Evolutionary conservation across 306 rosid species (phyloP), one percentile per base, ranked within the genome.

Genomic region (Benincasa hispida): DNA sequence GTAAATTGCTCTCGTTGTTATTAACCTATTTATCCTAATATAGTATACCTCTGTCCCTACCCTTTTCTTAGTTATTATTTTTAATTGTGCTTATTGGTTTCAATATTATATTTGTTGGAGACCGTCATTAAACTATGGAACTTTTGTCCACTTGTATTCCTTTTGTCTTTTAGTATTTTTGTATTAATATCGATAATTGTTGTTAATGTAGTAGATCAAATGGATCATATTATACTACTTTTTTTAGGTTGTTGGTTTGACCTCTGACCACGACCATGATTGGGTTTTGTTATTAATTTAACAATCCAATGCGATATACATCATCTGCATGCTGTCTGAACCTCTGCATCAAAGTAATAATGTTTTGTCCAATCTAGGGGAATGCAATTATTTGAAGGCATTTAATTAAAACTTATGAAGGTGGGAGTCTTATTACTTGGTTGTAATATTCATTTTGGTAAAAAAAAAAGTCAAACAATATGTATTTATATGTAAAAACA

Each of bases 251-350:
- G 55, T 68, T 22, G 35, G 34, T 68, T 68, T 68, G 74, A 68
- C 74, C 74, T 68, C 55, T 68, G 55, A 68, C 74, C 74, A 14
- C 22, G 25, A 39, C 19, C 55, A 22, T 42, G 73, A 22, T 22
- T 13, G 21, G 6, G 54, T 69, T 69, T 45, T 45, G 14, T 47
- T 25, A 70, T 15, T 42, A 45, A 47, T 70, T 24, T 70, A 70
- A 70, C 7, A 54, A 14, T 47, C 8, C 12, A 45, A 47, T 70
- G 32, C 47, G 57, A 27, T 47, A 6, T 25, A 47, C 75, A 68
- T 13, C 15, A 42, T 70, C 37, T 70, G 75, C 75, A 70, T 47
- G 75, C 75, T 70, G 37, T 45, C 75, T 70, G 75, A 70, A 47
- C 39, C 28, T 70, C 57, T 70, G 75, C 27, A 21, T 25, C 39